Percentiles rank a stretch among this genome's conserved stretches.
phyloP scores from a whole-genome alignment of 1,139 yeast genomes.

The Chernovozyma sophiae-reginae region DNA sequence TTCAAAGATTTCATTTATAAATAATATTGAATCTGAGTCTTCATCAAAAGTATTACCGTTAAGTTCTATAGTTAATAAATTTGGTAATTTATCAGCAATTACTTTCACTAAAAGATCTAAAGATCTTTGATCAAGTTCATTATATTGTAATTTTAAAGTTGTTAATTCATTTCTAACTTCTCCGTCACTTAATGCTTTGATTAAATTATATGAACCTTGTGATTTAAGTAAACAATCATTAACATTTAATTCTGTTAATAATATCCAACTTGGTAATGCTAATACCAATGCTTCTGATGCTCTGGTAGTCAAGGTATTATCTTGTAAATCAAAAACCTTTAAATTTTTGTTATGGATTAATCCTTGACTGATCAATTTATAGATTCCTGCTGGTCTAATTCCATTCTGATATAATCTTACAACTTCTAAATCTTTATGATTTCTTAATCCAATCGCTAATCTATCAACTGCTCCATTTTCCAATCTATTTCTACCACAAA shows the following conservation, averaged over 20 bases:
- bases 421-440: conserved; percentile 68
- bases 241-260: conserved; percentile 71
- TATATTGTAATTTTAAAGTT: conserved; percentile 74
- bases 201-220: conserved; percentile 59
- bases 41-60: conserved; percentile 83
- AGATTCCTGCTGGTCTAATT: conserved; percentile 89
- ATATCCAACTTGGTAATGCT: conserved; percentile 38
- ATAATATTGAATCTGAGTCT: conserved; percentile 33
- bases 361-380: conserved; percentile 70
- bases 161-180: conserved; percentile 38
- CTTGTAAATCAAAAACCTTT: conserved; percentile 81
- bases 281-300: conserved; percentile 55
- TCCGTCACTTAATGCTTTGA: conserved; percentile 45
- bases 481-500: conserved; percentile 94
- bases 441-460: conserved; percentile 70
- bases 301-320: conserved; percentile 82
- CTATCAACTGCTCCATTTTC: conserved; percentile 90
- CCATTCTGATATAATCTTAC: conserved; percentile 92
- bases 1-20: conserved; percentile 53
- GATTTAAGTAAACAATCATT: conserved; percentile 86
- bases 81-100: conserved; percentile 53
- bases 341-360: conserved; percentile 57
- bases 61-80: conserved; percentile 65
- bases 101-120: conserved; percentile 54
- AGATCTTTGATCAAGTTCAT: conserved; percentile 73